Conservation (phyloP, 2,329 filamentous ascomycete species). For the Colletotrichum sp. region DNA sequence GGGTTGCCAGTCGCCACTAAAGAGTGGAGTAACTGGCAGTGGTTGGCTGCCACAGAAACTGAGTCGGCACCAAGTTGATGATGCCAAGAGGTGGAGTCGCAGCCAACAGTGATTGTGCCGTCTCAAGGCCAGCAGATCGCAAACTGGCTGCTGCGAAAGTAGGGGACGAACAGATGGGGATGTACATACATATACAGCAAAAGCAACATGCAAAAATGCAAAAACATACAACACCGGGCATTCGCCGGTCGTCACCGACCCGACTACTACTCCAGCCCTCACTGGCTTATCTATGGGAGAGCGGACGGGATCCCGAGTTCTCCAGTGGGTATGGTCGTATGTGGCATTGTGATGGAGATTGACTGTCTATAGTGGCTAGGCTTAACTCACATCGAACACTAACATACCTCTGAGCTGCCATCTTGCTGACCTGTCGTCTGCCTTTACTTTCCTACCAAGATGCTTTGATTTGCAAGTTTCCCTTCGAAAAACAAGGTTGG, state of each 20-base stretch:
- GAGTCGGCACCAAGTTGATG: not conserved
- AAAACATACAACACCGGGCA: not conserved
- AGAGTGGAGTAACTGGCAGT: not conserved
- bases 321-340: not conserved
- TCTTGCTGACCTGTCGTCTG: not conserved
- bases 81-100: not conserved
- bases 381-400: not conserved
- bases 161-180: not conserved
- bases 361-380: not conserved
- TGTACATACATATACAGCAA: not conserved
- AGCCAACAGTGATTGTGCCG: not conserved
- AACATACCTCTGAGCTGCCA: not conserved
- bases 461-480: not conserved
- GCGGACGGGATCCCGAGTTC: not conserved
- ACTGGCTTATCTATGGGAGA: not conserved
- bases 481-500: not conserved
- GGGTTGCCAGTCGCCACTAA: not conserved
- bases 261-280: not conserved
- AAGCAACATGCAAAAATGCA: not conserved
- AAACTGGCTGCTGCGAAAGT: not conserved
- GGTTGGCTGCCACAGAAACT: not conserved
- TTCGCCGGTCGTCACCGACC: too few species aligned
- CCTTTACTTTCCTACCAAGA: not conserved
- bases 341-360: rapidly evolving
- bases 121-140: not conserved